phyloP scores from a whole-genome alignment of 768 basidiomycete genomes.

The Lactarius psammicola region DNA sequence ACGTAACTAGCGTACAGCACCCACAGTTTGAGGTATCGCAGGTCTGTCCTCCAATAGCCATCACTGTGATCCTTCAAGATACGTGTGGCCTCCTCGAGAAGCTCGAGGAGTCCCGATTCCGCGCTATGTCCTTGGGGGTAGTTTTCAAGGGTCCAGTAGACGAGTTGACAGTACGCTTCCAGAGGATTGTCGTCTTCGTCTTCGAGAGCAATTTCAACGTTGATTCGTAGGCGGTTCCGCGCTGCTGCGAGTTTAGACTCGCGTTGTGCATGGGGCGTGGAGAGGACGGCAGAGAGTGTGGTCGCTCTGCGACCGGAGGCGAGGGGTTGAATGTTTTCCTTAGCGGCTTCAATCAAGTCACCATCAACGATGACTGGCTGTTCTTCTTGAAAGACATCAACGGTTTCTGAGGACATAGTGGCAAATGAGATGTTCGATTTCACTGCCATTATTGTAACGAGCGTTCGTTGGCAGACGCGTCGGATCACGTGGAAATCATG shows the following conservation, averaged over 20 bases:
- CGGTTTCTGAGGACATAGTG: constrained; percentile 13
- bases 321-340: constrained; percentile 85
- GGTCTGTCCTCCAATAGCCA: constrained; percentile 71
- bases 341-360: constrained; percentile 77
- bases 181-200: constrained; percentile 79
- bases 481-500: constrained; percentile 22
- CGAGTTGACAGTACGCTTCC: constrained; percentile 81
- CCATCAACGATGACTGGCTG: constrained; percentile 64
- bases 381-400: constrained; percentile 43
- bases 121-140: constrained; percentile 91
- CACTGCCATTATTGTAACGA: too few species aligned
- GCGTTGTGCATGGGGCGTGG: constrained; percentile 75
- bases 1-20: constrained; percentile 90
- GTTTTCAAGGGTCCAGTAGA: constrained; percentile 91
- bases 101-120: constrained; percentile 86
- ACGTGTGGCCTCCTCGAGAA: constrained; percentile 90
- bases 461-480: not conserved
- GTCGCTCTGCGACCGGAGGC: constrained; percentile 78
- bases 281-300: constrained; percentile 66
- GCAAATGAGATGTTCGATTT: too few species aligned
- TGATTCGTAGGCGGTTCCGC: constrained; percentile 64
- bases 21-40: constrained; percentile 93
- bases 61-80: constrained; percentile 74
- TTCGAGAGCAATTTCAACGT: constrained; percentile 66
- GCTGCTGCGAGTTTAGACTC: constrained; percentile 66